Base-by-base conservation (phyloP, 2,329 filamentous ascomycete genomes). In the Aspergillus latus region DNA sequence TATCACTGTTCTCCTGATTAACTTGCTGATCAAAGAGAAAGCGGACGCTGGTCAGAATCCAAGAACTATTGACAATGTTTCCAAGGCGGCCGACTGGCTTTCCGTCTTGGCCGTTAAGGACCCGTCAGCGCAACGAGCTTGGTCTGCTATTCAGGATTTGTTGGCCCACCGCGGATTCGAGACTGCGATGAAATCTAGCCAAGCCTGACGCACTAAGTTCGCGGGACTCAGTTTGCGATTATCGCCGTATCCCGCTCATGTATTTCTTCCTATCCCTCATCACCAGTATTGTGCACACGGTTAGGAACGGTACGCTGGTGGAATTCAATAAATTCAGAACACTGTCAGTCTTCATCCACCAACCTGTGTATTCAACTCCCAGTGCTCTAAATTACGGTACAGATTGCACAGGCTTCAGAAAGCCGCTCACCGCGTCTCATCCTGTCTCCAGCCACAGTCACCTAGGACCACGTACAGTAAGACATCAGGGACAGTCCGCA, bases 1-100 rank as follows among this genome's bases (percentile, higher is more conserved):
- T 11, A 68, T 65, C 2, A 68, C 69, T 2, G 66, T 52, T 10
- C 49, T 57, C n/a, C 16, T 52, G 36, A 48, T 49, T 13, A 49
- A 44, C 45, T 16, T 57, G 2, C 32, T 57, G 10, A 36, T 57
- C 29, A 45, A 52, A 45, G 49, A 45, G 28, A 52, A 52, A 39
- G 30, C 43, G 11, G 47, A 43, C n/a, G 28, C 11, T 28, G 6
- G 44, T 37, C 36, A 57, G 26, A 15, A 52, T 43, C 26, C 44
- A 9, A 49, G 34, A 8, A 16, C 30, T 15, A 28, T 57, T 32
- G n/a, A 49, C 30, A 30, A n/a, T 11, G 44, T 57, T 44, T 44
- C 29, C 9, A 57, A 52, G 45, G 54, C 49, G 15, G 49, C 46
- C 30, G 44, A 39, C 16, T 57, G 54, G 54, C 54, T 57, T 49